phyloP scores from a whole-genome alignment of 176 grass and related monocot genomes.

The Musa acuminata region DNA sequence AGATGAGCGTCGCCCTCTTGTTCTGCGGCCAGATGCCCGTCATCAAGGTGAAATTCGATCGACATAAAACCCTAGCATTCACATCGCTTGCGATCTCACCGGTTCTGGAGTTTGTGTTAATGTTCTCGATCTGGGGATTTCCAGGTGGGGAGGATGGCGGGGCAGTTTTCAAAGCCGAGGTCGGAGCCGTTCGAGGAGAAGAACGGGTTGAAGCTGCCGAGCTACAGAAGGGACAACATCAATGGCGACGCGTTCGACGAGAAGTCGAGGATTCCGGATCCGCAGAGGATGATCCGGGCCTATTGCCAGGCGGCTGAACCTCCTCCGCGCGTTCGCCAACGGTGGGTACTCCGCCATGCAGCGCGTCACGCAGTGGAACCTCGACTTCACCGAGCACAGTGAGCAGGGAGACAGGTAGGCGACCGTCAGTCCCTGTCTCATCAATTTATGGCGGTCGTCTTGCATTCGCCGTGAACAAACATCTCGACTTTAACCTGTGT shows the following conservation, averaged over 20 bases:
- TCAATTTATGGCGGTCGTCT: neutral
- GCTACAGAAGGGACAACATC: constrained; percentile 8
- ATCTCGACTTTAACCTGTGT: no score
- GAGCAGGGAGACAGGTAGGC: constrained; percentile 13
- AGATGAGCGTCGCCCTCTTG: neutral
- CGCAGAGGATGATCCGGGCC: neutral
- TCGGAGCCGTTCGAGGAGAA: constrained; percentile 7
- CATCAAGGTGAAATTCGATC: neutral
- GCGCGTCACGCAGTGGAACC: constrained; percentile 11
- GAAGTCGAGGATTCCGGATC: constrained; percentile 5
- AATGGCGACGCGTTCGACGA: constrained; percentile 11
- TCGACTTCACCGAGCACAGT: constrained; percentile 15
- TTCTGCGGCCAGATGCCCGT: neutral
- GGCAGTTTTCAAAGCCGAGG: constrained; percentile 11
- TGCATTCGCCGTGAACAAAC: no score
- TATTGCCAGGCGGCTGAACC: constrained; percentile 10
- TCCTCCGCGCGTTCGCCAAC: constrained; percentile 5
- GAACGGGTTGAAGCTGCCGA: constrained; percentile 3
- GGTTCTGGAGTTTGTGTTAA: neutral
- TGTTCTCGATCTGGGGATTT: neutral
- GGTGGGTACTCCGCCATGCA: constrained; percentile 16
- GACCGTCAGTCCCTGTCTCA: neutral
- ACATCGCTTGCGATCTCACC: neutral
- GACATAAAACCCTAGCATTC: neutral
- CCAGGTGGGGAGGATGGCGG: constrained; percentile 10